phyloP scores from a whole-genome alignment of 176 grass and related monocot genomes.

The Otatea glauca region DNA sequence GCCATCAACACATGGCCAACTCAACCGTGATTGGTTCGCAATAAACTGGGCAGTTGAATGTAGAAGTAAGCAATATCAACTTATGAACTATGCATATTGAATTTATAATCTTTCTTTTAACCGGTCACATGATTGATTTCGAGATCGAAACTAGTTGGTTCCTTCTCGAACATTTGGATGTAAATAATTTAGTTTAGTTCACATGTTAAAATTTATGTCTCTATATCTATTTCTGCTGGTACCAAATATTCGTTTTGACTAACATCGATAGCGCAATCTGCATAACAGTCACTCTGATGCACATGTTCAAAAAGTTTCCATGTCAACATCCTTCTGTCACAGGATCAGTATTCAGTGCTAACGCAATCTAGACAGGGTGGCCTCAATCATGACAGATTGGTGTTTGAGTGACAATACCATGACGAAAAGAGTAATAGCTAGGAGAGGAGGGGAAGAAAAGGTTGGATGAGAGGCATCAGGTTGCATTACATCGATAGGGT shows the following conservation, averaged over 20 bases:
- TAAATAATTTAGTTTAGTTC: not conserved
- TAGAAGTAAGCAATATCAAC: conserved; percentile 6
- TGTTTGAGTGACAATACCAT: not conserved
- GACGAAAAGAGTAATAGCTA: not conserved
- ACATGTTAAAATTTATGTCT: not conserved
- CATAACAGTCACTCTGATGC: not conserved
- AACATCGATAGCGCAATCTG: not conserved
- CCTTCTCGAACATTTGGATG: not conserved
- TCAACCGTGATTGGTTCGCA: conserved; percentile 4
- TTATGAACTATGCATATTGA: not conserved
- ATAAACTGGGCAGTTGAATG: not conserved
- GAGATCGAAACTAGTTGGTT: not conserved
- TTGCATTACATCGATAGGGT: not conserved
- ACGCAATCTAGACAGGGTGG: not conserved
- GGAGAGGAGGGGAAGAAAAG: not conserved
- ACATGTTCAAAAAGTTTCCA: not conserved
- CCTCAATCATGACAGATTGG: not conserved
- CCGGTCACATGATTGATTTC: not conserved
- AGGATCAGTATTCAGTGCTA: not conserved
- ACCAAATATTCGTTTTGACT: not conserved
- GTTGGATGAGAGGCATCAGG: not conserved
- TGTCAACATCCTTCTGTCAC: not conserved
- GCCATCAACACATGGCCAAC: conserved; percentile 3
- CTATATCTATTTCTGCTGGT: not conserved
- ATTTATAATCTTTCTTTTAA: not conserved